Conservation (phyloP, 192 early-diverging fungal species). For the Spizellomyces punctatus region DNA sequence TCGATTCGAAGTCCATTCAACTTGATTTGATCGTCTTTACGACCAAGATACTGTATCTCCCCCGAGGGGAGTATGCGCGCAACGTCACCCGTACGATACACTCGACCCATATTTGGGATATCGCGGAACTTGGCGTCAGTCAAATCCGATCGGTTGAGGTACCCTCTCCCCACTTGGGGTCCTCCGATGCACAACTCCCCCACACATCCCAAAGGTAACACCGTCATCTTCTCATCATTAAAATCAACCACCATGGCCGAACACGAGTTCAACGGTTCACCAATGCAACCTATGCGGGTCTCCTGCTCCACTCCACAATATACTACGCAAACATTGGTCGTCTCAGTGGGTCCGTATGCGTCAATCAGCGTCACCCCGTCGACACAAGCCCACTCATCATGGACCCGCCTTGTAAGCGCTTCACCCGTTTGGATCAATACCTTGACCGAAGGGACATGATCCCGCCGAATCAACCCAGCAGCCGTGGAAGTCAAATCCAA, state of each 20-base stretch:
- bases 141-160: slow-evolving; percentile 33
- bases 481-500: slow-evolving; percentile 17
- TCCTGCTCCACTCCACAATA: background rate
- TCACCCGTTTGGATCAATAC: slow-evolving; percentile 20
- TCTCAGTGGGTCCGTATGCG: slow-evolving; percentile 31
- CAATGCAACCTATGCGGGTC: slow-evolving; percentile 8
- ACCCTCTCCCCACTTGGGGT: slow-evolving; percentile 30
- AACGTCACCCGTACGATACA: slow-evolving; percentile 34
- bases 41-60: slow-evolving; percentile 28
- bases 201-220: slow-evolving; percentile 38
- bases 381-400: slow-evolving; percentile 8
- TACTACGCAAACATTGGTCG: slow-evolving; percentile 22
- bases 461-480: background rate
- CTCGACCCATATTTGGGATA: background rate
- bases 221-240: background rate
- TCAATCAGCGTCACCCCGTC: slow-evolving; percentile 2
- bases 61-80: slow-evolving; percentile 26
- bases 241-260: slow-evolving; percentile 15
- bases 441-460: slow-evolving; percentile 8
- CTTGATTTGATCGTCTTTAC: slow-evolving; percentile 41
- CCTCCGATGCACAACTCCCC: slow-evolving; percentile 53
- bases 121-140: slow-evolving; percentile 15
- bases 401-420: slow-evolving; percentile 14
- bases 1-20: slow-evolving; percentile 34
- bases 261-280: slow-evolving; percentile 16